phyloP scores from a whole-genome alignment of 371 early-diverging fungal species.

The Mortierella sp. region DNA sequence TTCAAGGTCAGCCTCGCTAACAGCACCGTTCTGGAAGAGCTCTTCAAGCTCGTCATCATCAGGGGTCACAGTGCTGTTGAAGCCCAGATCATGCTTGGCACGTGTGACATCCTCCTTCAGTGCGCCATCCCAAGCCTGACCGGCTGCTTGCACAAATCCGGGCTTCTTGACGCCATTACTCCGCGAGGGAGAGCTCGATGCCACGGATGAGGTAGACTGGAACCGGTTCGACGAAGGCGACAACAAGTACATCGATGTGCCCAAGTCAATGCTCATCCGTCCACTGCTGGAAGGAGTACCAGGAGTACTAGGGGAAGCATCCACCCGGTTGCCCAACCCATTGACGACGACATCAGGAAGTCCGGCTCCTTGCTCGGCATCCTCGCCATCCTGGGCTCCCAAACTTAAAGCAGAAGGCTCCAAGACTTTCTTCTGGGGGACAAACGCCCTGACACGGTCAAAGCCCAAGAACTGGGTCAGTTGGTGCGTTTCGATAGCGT shows the following conservation, averaged over 20 bases:
- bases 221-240: slow-evolving; percentile 45
- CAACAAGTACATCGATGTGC: slow-evolving; percentile 41
- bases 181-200: slow-evolving; percentile 13
- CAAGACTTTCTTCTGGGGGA: slow-evolving; percentile 22
- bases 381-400: slow-evolving; percentile 48
- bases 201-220: slow-evolving; percentile 17
- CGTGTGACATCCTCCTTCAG: slow-evolving; percentile 33
- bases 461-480: slow-evolving; percentile 55
- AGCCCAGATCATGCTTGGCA: slow-evolving; percentile 44
- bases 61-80: slow-evolving; percentile 25
- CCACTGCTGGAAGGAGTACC: not conserved
- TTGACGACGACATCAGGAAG: slow-evolving; percentile 37
- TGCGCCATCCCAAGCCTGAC: slow-evolving; percentile 51
- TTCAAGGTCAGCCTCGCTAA: slow-evolving; percentile 45
- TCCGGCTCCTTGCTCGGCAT: slow-evolving; percentile 50
- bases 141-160: slow-evolving; percentile 51
- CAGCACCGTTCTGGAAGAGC: slow-evolving; percentile 42
- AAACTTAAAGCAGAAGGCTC: not conserved
- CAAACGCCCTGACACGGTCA: slow-evolving; percentile 41
- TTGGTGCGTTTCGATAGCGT: slow-evolving; percentile 50
- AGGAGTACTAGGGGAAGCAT: not conserved
- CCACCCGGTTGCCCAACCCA: slow-evolving; percentile 19
- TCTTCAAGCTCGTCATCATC: slow-evolving; percentile 57
- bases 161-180: slow-evolving; percentile 15
- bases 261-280: slow-evolving; percentile 14